Evolutionary conservation across 306 rosid genomes (phyloP).

Genomic region (Vigna trinervia): DNA sequence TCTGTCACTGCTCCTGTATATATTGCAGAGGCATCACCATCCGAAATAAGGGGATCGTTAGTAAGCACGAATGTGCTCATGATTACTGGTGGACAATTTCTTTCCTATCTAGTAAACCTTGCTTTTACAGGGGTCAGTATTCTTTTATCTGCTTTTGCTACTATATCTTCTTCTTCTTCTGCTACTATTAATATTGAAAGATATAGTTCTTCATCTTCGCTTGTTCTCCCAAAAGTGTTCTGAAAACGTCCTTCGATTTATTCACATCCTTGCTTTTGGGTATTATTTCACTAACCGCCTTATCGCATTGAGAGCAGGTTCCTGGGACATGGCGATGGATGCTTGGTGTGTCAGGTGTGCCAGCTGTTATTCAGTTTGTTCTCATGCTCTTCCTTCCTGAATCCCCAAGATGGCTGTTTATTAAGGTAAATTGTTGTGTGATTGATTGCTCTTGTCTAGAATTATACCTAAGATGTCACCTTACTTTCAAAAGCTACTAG

Average conservation of each 20-base stretch:
- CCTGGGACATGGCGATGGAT: constrained; percentile 99
- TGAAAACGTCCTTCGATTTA: constrained; percentile 5
- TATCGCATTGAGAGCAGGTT: constrained; percentile 51
- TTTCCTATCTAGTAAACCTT: constrained; percentile 85
- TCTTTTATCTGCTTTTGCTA: not conserved
- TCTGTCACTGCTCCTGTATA: constrained; percentile 94
- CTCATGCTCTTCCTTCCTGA: constrained; percentile 86
- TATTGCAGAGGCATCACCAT: constrained; percentile 92
- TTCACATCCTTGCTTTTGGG: not conserved
- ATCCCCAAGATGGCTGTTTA: constrained; percentile 94
- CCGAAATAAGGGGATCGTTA: constrained; percentile 87
- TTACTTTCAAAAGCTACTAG: constrained; percentile 26
- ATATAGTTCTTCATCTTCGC: not conserved
- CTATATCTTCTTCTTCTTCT: too few relatives aligned
- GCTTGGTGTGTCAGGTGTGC: constrained; percentile 89
- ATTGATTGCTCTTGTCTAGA: not conserved
- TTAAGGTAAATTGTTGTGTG: constrained; percentile 55
- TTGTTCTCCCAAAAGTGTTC: constrained; percentile 17
- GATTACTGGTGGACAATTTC: constrained; percentile 93
- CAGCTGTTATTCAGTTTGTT: constrained; percentile 80
- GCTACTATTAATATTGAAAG: too few relatives aligned
- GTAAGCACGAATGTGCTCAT: constrained; percentile 90
- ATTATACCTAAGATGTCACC: not conserved
- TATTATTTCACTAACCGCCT: constrained; percentile 26
- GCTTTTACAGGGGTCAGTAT: constrained; percentile 76